Conservation (phyloP, 345 rosid species). For the Heritiera fomes region DNA sequence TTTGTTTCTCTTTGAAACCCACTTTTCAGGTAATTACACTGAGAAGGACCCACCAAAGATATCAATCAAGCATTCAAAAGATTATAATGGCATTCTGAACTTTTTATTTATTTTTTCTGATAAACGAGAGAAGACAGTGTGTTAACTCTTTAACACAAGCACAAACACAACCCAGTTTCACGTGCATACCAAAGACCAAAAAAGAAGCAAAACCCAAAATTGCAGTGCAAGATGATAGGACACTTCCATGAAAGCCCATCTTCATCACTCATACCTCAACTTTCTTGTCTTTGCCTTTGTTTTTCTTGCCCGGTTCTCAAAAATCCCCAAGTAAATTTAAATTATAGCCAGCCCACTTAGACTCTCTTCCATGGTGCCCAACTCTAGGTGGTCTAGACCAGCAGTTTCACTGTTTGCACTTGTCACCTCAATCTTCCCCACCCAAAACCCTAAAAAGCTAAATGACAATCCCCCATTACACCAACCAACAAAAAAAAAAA, state of each 20-base stretch:
- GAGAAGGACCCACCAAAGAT: conserved; percentile 17
- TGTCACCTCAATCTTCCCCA: neutral
- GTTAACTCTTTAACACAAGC: neutral
- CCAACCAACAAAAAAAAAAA: neutral
- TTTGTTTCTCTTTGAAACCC: neutral
- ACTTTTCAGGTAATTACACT: conserved; percentile 3
- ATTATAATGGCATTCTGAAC: neutral
- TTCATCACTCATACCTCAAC: conserved; percentile 19
- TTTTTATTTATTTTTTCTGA: neutral
- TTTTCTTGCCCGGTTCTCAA: neutral
- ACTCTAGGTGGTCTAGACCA: neutral
- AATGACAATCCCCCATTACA: neutral
- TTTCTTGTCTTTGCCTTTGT: conserved; percentile 28
- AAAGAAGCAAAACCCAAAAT: conserved; percentile 15
- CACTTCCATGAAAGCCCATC: conserved; percentile 27
- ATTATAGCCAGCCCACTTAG: neutral
- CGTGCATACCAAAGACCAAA: conserved; percentile 26
- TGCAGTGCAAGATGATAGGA: conserved; percentile 25
- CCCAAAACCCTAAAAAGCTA: neutral
- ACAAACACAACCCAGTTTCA: conserved; percentile 20
- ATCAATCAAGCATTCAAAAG: neutral
- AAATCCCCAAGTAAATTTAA: neutral
- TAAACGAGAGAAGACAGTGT: neutral
- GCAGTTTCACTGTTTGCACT: neutral
- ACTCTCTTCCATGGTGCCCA: neutral